These are phyloP conservation scores for Pseudonectria buxi DNA, from an alignment of 2,329 filamentous ascomycete species.

Conservation along the genomic window DNA sequence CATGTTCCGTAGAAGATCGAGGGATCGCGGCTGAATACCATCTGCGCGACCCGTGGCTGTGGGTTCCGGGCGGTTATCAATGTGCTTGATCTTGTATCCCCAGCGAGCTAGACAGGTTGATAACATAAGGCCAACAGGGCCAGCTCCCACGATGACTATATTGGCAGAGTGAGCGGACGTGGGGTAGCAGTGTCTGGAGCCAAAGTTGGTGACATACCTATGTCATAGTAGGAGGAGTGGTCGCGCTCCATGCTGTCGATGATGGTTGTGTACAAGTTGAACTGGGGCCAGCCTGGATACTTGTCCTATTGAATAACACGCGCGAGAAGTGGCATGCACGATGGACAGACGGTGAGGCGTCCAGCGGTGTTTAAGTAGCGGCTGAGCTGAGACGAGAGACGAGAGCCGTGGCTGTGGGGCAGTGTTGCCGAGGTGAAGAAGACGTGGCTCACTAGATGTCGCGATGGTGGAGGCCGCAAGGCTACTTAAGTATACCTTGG, in stretches of 20 bases:
- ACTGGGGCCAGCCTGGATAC: no score
- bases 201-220: conserved; percentile 27
- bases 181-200: background rate
- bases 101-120: conserved; percentile 84
- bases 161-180: conserved; percentile 14
- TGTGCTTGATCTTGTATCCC: conserved; percentile 93
- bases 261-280: conserved; percentile 2
- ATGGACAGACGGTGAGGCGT: no score
- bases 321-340: no score
- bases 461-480: no score
- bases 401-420: no score
- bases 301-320: no score
- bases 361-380: no score
- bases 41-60: conserved; percentile 82
- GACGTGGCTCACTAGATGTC: no score
- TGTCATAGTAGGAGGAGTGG: conserved; percentile 34
- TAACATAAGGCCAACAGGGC: conserved; percentile 80
- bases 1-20: conserved; percentile 84
- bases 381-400: no score
- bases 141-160: conserved; percentile 79
- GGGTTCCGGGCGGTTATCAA: conserved; percentile 82
- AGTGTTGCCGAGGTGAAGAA: no score
- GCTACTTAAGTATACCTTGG: no score
- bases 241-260: conserved; percentile 7
- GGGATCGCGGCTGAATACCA: conserved; percentile 82